These are phyloP conservation scores for Erodium texanum DNA, from an alignment of 441 rosid species.

Conservation along the genomic window DNA sequence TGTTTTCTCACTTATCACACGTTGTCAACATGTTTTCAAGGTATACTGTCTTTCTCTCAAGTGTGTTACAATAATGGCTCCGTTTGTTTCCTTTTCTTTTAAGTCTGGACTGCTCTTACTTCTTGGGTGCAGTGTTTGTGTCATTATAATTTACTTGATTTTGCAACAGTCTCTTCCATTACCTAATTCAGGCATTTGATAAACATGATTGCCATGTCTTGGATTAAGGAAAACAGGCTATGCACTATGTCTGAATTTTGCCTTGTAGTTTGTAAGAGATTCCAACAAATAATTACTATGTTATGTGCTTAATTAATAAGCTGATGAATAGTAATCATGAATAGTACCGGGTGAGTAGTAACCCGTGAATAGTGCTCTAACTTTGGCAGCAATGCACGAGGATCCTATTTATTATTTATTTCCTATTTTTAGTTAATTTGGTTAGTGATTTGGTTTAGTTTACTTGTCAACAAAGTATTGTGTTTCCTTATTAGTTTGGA, in stretches of 20 bases:
- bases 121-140: background rate
- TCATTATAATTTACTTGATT: background rate
- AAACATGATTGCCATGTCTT: background rate
- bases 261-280: background rate
- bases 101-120: background rate
- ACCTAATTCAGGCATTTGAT: background rate
- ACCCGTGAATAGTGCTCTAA: too few species aligned
- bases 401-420: too few species aligned
- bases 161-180: background rate
- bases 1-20: constrained; percentile 40
- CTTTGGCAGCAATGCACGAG: too few species aligned
- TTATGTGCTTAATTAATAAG: too few species aligned
- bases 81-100: background rate
- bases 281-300: background rate
- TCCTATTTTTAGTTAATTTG: too few species aligned
- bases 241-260: background rate
- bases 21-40: constrained; percentile 25
- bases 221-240: background rate
- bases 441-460: too few species aligned
- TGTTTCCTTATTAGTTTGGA: too few species aligned
- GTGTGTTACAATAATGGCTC: background rate
- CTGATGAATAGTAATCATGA: too few species aligned
- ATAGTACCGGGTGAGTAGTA: too few species aligned
- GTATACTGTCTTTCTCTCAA: constrained; percentile 19
- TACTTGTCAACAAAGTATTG: too few species aligned